A percentile compares a stretch with the other conserved stretches of the same genome.
These are phyloP conservation scores for Gaultheria prostrata DNA, from an alignment of 148 eudicot genomes.

Conservation along the genomic window DNA sequence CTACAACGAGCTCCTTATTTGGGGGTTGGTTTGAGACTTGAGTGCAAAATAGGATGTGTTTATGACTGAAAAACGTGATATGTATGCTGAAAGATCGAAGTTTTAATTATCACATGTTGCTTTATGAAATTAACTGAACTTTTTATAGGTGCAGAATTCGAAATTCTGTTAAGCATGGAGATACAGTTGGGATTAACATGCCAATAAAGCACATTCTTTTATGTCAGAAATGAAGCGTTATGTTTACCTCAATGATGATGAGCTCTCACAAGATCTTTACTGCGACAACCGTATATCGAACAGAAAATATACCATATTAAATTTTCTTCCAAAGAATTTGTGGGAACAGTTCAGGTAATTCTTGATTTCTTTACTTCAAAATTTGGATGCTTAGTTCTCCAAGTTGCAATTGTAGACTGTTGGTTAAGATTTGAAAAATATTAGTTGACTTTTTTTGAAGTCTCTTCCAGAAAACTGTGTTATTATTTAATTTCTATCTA, in stretches of 20 bases:
- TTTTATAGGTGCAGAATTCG: not conserved
- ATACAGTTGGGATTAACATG: not conserved
- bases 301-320: slow-evolving; percentile 75
- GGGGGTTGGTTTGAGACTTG: not conserved
- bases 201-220: not conserved
- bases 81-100: not conserved
- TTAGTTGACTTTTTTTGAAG: not conserved
- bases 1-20: not conserved
- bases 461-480: not conserved
- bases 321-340: slow-evolving; percentile 87
- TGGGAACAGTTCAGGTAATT: slow-evolving; percentile 98
- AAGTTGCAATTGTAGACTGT: not conserved
- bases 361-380: not conserved
- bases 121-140: not conserved
- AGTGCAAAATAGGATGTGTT: not conserved
- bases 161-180: not conserved
- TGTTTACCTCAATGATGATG: slow-evolving; percentile 82
- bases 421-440: not conserved
- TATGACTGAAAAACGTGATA: not conserved
- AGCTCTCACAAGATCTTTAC: slow-evolving; percentile 54
- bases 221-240: slow-evolving; percentile 70
- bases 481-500: not conserved
- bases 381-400: not conserved
- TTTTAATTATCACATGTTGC: not conserved
- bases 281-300: slow-evolving; percentile 87